phyloP scores from a whole-genome alignment of 2,329 filamentous ascomycete species.

The Lecanoromycetidae sp. region DNA sequence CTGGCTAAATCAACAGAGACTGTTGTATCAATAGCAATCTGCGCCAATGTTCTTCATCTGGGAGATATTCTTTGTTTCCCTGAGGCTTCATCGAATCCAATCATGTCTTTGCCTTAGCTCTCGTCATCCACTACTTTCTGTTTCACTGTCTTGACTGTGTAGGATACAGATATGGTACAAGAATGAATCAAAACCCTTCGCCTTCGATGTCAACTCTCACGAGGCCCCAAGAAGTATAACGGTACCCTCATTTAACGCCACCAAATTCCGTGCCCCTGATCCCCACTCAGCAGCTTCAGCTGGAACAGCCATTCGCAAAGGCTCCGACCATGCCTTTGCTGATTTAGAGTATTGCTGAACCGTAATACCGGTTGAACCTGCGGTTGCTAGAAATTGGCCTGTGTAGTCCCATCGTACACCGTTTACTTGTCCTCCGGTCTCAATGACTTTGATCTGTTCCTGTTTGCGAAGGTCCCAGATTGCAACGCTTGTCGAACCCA shows the following conservation, averaged over 20 bases:
- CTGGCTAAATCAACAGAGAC: no score
- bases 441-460: slow-evolving; percentile 69
- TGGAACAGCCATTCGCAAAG: slow-evolving; percentile 61
- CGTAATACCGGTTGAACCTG: slow-evolving; percentile 65
- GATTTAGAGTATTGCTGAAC: slow-evolving; percentile 85
- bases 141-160: no score
- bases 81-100: neutral
- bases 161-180: neutral
- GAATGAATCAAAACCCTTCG: no score
- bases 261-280: slow-evolving; percentile 56
- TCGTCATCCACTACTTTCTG: neutral
- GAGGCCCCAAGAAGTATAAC: slow-evolving; percentile 53
- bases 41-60: no score
- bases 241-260: slow-evolving; percentile 65
- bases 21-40: no score
- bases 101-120: neutral
- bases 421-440: slow-evolving; percentile 66
- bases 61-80: no score
- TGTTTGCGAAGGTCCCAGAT: slow-evolving; percentile 89
- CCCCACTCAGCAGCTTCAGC: slow-evolving; percentile 70
- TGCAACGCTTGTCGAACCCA: slow-evolving; percentile 64
- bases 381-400: slow-evolving; percentile 79
- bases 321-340: slow-evolving; percentile 79
- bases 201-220: neutral
- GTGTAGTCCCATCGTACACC: slow-evolving; percentile 85